These are phyloP conservation scores for Albifimbria verrucaria DNA, from an alignment of 2,329 filamentous ascomycete species.

Conservation along the genomic window DNA sequence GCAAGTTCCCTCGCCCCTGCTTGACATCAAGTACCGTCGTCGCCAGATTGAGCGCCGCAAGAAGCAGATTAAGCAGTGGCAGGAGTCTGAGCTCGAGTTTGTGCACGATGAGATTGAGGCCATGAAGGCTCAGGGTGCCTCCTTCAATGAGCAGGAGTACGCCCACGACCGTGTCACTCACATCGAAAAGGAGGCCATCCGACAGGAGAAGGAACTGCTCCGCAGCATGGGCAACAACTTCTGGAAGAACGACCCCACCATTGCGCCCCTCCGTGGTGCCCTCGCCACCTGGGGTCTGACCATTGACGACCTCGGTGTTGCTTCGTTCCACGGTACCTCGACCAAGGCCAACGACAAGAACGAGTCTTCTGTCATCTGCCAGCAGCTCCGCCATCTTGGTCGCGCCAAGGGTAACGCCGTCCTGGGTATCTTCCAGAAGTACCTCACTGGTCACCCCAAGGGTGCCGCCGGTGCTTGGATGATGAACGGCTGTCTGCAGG, in stretches of 20 bases:
- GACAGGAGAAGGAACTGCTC: constrained; percentile 91
- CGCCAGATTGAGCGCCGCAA: constrained; percentile 92
- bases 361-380: constrained; percentile 94
- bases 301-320: constrained; percentile 90
- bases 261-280: constrained; percentile 92
- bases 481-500: constrained; percentile 97
- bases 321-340: constrained; percentile 98
- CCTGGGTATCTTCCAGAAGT: constrained; percentile 98
- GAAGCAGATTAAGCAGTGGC: constrained; percentile 94
- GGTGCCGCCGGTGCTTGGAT: constrained; percentile 99
- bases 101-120: constrained; percentile 89
- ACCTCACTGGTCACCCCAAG: constrained; percentile 97
- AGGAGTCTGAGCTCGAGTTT: constrained; percentile 90
- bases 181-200: constrained; percentile 78
- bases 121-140: constrained; percentile 73
- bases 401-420: constrained; percentile 95
- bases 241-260: constrained; percentile 93
- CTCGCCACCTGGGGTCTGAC: constrained; percentile 98
- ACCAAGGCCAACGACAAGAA: constrained; percentile 99
- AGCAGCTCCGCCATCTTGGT: constrained; percentile 92
- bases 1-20: constrained; percentile 90
- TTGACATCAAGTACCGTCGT: constrained; percentile 96
- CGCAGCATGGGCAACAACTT: constrained; percentile 96
- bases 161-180: constrained; percentile 79
- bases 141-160: constrained; percentile 83